Evolutionary conservation across 2,329 filamentous ascomycete species (phyloP).

Genomic region (Claviceps citrina): DNA sequence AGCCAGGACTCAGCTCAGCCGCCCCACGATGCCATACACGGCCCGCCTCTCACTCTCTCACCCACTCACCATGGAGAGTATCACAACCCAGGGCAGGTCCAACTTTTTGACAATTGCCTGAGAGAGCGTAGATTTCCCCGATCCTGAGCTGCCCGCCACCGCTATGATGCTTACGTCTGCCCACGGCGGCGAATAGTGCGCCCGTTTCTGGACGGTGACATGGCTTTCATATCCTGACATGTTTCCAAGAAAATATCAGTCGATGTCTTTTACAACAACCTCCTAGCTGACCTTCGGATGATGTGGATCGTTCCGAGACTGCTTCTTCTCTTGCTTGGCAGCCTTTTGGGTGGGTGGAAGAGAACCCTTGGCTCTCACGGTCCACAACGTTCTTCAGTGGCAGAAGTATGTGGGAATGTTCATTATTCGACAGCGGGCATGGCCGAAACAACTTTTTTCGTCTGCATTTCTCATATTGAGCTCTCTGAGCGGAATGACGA

Average conservation of each 20-base stretch:
- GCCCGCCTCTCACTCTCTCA: not conserved
- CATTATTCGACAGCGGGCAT: not conserved
- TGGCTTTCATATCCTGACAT: slow-evolving; percentile 24
- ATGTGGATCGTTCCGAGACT: not conserved
- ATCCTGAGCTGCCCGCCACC: slow-evolving; percentile 87
- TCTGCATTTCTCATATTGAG: not conserved
- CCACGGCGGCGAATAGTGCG: slow-evolving; percentile 88
- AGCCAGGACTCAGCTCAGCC: slow-evolving; percentile 8
- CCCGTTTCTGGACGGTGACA: slow-evolving; percentile 39
- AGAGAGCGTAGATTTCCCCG: slow-evolving; percentile 83
- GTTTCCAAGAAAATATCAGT: slow-evolving; percentile 3
- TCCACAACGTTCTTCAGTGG: not conserved
- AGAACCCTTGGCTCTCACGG: not conserved
- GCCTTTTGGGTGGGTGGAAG: not conserved
- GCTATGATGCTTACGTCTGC: slow-evolving; percentile 92
- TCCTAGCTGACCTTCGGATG: not conserved
- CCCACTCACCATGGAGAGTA: slow-evolving; percentile 71
- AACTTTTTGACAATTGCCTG: slow-evolving; percentile 79
- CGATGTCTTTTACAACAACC: not conserved
- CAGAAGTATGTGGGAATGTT: too few relatives aligned
- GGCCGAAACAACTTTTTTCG: not conserved
- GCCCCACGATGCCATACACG: not conserved
- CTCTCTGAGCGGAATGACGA: not conserved
- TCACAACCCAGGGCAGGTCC: slow-evolving; percentile 94
- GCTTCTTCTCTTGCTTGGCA: not conserved